Evolutionary conservation across 2,329 filamentous ascomycete species (phyloP).

Genomic region (Fusarium buharicum): DNA sequence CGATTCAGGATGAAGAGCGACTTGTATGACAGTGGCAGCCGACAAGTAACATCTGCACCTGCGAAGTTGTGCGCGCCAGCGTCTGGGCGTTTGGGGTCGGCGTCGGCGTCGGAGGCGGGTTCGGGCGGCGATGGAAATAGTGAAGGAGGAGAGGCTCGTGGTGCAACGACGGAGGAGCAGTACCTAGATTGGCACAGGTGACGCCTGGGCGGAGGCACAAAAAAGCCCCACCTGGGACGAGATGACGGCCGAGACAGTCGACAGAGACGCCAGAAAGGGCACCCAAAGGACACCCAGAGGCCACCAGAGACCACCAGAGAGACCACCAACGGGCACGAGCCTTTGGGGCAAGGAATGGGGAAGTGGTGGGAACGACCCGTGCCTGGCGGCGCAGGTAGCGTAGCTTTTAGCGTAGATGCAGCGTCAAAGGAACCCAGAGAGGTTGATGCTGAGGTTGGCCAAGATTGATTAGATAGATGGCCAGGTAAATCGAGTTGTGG

Average conservation of each 20-base stretch:
- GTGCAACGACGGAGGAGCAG: constrained; percentile 48
- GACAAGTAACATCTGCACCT: constrained; percentile 46
- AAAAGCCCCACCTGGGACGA: constrained; percentile 49
- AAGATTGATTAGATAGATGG: constrained; percentile 18
- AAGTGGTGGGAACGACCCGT: constrained; percentile 47
- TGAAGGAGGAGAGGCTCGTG: constrained; percentile 47
- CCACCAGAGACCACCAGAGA: constrained; percentile 29
- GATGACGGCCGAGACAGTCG: constrained; percentile 49
- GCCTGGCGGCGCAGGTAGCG: constrained; percentile 47
- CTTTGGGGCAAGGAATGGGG: constrained; percentile 41
- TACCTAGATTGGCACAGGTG: constrained; percentile 48
- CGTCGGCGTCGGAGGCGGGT: constrained; percentile 32
- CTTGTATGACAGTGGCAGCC: constrained; percentile 44
- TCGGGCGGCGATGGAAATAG: constrained; percentile 43
- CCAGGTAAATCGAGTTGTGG: constrained; percentile 12
- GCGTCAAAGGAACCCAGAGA: constrained; percentile 39
- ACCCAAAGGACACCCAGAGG: constrained; percentile 30
- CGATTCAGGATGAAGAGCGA: constrained; percentile 44
- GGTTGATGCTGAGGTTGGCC: constrained; percentile 13
- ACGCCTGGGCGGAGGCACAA: constrained; percentile 47
- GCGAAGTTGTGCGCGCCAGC: constrained; percentile 44
- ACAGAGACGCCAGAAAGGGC: constrained; percentile 38
- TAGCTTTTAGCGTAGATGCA: constrained; percentile 44
- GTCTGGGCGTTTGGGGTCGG: constrained; percentile 44
- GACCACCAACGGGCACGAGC: constrained; percentile 45